Percentiles rank a stretch among this genome's conserved stretches.
phyloP scores from a whole-genome alignment of 2,329 filamentous ascomycete genomes.

The Penicillium sp. region DNA sequence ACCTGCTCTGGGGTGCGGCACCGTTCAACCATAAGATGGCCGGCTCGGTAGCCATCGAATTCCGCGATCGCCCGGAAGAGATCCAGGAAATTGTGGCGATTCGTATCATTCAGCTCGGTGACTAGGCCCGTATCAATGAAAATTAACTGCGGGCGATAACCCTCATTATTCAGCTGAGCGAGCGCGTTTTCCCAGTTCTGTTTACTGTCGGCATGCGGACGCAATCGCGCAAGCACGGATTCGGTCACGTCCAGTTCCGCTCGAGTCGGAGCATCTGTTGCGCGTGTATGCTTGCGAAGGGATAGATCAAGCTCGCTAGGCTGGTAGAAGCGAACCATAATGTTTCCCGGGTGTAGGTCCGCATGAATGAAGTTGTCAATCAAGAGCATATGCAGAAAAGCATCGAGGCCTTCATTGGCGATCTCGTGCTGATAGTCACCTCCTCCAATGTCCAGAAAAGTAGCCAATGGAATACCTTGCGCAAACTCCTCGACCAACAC shows the following conservation, averaged over 20 bases:
- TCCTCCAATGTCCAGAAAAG: conserved; percentile 87
- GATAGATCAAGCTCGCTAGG: conserved; percentile 68
- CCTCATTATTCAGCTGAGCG: conserved; percentile 73
- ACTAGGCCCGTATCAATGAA: conserved; percentile 97
- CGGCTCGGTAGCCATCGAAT: conserved; percentile 94
- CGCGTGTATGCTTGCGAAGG: conserved; percentile 46
- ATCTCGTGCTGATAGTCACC: conserved; percentile 93
- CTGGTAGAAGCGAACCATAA: conserved; percentile 98
- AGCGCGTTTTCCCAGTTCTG: conserved; percentile 73
- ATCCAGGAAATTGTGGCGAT: conserved; percentile 87
- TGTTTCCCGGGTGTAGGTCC: conserved; percentile 94
- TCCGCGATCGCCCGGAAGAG: conserved; percentile 94
- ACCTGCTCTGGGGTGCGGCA: conserved; percentile 91
- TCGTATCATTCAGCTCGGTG: conserved; percentile 83
- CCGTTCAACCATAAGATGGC: conserved; percentile 91
- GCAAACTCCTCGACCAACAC: conserved; percentile 95
- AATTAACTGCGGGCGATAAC: conserved; percentile 88
- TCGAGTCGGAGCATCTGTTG: conserved; percentile 44
- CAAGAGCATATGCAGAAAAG: conserved; percentile 92
- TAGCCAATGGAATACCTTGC: conserved; percentile 84
- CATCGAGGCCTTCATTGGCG: conserved; percentile 89
- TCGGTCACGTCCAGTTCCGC: conserved; percentile 76
- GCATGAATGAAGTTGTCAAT: conserved; percentile 98
- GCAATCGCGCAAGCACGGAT: conserved; percentile 74
- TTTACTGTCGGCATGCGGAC: conserved; percentile 67